These are phyloP conservation scores for Olyra latifolia DNA, from an alignment of 176 grass and related monocot species.

Conservation along the genomic window DNA sequence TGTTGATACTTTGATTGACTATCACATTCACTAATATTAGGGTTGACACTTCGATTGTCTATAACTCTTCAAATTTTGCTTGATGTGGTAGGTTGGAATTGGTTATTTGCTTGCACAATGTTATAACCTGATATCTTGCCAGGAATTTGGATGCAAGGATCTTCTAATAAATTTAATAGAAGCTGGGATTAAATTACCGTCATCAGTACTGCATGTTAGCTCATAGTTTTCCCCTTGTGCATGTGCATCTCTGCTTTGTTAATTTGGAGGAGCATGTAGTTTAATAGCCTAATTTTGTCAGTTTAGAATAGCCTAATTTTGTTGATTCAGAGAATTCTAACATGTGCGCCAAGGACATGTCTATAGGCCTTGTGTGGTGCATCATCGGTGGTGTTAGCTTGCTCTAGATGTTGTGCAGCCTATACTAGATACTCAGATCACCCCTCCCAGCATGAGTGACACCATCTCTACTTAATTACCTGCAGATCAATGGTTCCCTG, in stretches of 20 bases:
- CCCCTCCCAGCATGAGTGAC: not conserved
- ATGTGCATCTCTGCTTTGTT: not conserved
- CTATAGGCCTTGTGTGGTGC: not conserved
- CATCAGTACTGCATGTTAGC: not conserved
- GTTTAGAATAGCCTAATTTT: too few relatives aligned
- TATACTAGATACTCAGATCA: not conserved
- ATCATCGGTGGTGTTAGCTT: not conserved
- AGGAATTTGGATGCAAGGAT: not conserved
- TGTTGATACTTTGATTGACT: not conserved
- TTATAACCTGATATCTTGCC: not conserved
- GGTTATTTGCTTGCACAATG: not conserved
- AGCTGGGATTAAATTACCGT: not conserved
- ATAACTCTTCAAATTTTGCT: not conserved
- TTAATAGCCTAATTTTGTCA: not conserved
- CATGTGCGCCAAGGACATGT: too few relatives aligned
- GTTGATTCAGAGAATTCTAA: too few relatives aligned
- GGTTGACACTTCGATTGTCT: not conserved
- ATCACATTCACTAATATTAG: not conserved
- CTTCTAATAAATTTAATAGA: not conserved
- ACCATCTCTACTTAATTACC: not conserved
- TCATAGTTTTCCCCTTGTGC: not conserved
- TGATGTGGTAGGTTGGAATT: not conserved
- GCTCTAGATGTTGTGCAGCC: not conserved
- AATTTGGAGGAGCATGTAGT: not conserved
- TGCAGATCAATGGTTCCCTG: constrained; percentile 49